These are phyloP conservation scores for Verticillium zaregamsianum DNA, from an alignment of 2,329 filamentous ascomycete genomes.

Conservation along the genomic window DNA sequence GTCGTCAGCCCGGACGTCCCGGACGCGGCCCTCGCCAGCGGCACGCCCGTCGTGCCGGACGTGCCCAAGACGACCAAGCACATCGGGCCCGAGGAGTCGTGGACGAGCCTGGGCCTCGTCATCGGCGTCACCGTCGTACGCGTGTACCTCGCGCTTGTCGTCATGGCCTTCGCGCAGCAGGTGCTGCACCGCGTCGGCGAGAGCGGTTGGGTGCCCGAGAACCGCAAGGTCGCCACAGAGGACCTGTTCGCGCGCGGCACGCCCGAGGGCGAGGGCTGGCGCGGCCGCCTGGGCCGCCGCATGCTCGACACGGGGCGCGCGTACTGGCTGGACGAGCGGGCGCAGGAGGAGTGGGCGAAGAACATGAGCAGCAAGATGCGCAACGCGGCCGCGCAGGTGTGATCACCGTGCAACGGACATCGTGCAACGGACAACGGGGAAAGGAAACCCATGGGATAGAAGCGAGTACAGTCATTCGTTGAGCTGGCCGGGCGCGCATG, in stretches of 20 bases:
- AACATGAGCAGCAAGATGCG: slow-evolving; percentile 42
- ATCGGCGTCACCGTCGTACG: slow-evolving; percentile 69
- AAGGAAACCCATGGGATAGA: too few relatives aligned
- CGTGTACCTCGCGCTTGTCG: slow-evolving; percentile 78
- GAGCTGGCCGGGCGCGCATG: neutral
- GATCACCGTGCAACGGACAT: neutral
- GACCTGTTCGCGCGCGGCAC: slow-evolving; percentile 62
- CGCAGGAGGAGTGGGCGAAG: slow-evolving; percentile 65
- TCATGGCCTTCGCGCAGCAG: slow-evolving; percentile 77
- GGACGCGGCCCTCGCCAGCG: slow-evolving; percentile 8
- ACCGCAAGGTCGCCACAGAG: slow-evolving; percentile 1
- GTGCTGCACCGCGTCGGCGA: slow-evolving; percentile 56
- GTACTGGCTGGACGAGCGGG: slow-evolving; percentile 76
- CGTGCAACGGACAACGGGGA: too few relatives aligned
- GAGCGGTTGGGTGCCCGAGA: slow-evolving; percentile 8
- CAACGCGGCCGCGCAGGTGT: slow-evolving; percentile 1
- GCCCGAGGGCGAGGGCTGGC: slow-evolving; percentile 75
- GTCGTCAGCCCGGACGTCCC: slow-evolving; percentile 9
- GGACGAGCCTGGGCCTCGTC: slow-evolving; percentile 74
- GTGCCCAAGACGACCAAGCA: slow-evolving; percentile 12
- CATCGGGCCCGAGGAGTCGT: slow-evolving; percentile 51
- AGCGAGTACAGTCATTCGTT: neutral
- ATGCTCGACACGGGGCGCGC: slow-evolving; percentile 70
- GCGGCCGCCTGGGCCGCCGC: slow-evolving; percentile 70
- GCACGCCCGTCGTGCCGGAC: slow-evolving; percentile 12